Evolutionary conservation across 2,329 filamentous ascomycete genomes (phyloP).

Genomic region (Penicillium sp.): DNA sequence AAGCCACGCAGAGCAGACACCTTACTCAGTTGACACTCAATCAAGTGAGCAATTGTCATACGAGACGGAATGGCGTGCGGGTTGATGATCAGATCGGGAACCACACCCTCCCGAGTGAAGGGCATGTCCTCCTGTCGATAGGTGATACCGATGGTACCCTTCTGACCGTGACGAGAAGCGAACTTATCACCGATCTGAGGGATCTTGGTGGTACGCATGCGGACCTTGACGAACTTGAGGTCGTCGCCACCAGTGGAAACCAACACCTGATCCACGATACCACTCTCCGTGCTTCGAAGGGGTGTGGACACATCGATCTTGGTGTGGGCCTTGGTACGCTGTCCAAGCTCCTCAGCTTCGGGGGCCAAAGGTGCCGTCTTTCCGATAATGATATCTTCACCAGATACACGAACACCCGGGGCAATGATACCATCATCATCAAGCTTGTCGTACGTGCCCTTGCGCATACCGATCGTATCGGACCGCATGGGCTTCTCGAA

Average conservation of each 20-base stretch:
- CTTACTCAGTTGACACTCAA: conserved; percentile 96
- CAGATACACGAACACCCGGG: conserved; percentile 88
- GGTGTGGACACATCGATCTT: conserved; percentile 96
- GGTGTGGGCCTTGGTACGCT: conserved; percentile 80
- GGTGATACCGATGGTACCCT: conserved; percentile 98
- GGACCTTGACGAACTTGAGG: conserved; percentile 92
- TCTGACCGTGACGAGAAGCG: conserved; percentile 96
- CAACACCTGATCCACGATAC: conserved; percentile 89
- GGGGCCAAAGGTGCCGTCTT: conserved; percentile 94
- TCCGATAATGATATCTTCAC: conserved; percentile 98
- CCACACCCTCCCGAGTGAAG: conserved; percentile 84
- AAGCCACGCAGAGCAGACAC: conserved; percentile 88
- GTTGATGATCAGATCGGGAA: conserved; percentile 96
- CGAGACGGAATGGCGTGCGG: conserved; percentile 98
- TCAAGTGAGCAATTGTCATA: conserved; percentile 99
- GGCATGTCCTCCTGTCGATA: conserved; percentile 99
- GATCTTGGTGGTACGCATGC: conserved; percentile 94
- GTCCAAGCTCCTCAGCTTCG: conserved; percentile 88
- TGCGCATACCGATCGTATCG: conserved; percentile 87
- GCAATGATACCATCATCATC: conserved; percentile 94
- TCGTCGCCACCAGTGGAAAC: conserved; percentile 93
- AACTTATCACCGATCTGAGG: conserved; percentile 99
- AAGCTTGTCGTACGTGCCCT: conserved; percentile 94
- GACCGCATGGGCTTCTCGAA: conserved; percentile 92
- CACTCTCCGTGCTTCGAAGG: conserved; percentile 89